phyloP scores from a whole-genome alignment of 495 filamentous ascomycete species.

The Aspergillus bridgeri region DNA sequence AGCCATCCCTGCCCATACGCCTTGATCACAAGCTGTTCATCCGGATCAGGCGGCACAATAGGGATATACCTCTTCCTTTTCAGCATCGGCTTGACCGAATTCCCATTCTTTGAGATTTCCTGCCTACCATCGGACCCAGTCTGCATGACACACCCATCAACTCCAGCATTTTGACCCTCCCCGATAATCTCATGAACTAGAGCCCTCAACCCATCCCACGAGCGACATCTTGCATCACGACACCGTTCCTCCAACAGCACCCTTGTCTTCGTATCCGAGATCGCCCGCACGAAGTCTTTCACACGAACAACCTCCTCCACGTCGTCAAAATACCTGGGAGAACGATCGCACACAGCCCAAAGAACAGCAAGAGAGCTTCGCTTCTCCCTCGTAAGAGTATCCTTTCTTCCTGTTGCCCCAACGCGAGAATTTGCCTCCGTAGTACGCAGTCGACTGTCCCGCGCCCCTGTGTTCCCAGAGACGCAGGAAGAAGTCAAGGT shows the following conservation, averaged over 20 bases:
- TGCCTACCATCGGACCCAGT: not conserved
- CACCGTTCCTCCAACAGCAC: not conserved
- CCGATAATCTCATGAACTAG: not conserved
- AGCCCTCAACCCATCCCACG: not conserved
- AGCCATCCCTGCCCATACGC: not conserved
- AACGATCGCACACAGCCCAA: too few species aligned
- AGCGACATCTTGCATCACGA: not conserved
- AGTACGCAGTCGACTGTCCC: not conserved
- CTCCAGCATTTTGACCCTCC: not conserved
- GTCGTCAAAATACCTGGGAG: too few species aligned
- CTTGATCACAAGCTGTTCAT: slow-evolving; percentile 11
- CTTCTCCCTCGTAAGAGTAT: not conserved
- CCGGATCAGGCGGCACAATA: slow-evolving; percentile 23
- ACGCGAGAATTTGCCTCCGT: not conserved
- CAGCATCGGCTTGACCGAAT: not conserved
- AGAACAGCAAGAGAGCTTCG: not conserved
- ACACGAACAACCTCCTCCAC: too few species aligned
- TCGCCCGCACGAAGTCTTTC: not conserved
- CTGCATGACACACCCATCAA: not conserved
- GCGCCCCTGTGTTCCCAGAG: not conserved
- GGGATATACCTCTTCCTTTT: slow-evolving; percentile 16
- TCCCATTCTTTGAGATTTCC: not conserved
- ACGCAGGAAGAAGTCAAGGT: not conserved
- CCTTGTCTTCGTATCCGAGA: not conserved
- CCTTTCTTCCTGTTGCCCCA: not conserved